Evolutionary conservation across 2,329 filamentous ascomycete genomes (phyloP).

Genomic region (Nectriaceae sp.): DNA sequence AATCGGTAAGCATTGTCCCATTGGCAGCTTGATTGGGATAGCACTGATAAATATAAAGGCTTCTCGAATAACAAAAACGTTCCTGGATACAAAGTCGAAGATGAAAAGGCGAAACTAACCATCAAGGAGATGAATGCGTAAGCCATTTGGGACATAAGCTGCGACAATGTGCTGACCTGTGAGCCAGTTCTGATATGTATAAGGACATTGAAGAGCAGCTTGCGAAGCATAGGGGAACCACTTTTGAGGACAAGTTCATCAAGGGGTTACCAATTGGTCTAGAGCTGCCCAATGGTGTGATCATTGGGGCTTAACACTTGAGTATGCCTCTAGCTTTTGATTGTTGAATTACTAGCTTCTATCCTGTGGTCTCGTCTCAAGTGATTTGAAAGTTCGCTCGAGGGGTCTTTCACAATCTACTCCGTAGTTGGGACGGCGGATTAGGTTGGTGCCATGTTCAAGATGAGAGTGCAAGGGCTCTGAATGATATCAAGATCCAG

Average conservation of each 20-base stretch:
- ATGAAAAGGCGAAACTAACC: constrained; percentile 7
- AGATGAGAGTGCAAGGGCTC: no score
- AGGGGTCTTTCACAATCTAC: no score
- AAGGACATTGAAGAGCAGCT: constrained; percentile 54
- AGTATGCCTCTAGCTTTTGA: no score
- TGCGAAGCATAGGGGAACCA: constrained; percentile 33
- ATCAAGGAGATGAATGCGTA: constrained; percentile 11
- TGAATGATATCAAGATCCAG: neutral
- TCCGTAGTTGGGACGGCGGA: no score
- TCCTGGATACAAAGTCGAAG: neutral
- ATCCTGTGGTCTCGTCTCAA: no score
- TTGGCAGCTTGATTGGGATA: rapidly evolving
- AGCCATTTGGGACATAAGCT: no score
- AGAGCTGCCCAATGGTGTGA: constrained; percentile 51
- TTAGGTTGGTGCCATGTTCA: no score
- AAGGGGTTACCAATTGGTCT: constrained; percentile 50
- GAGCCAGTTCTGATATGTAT: constrained; percentile 63
- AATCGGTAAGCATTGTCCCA: constrained; percentile 54
- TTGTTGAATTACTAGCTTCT: no score
- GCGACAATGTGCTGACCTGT: no score
- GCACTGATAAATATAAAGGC: neutral
- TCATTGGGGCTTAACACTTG: constrained; percentile 32
- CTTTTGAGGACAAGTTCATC: constrained; percentile 41
- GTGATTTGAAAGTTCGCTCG: no score
- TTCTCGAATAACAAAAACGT: constrained; percentile 8